Evolutionary conservation across 2,329 filamentous ascomycete genomes (phyloP), one percentile per base, ranked within the genome.

Genomic region (Scopulariopsis brevicaulis): DNA sequence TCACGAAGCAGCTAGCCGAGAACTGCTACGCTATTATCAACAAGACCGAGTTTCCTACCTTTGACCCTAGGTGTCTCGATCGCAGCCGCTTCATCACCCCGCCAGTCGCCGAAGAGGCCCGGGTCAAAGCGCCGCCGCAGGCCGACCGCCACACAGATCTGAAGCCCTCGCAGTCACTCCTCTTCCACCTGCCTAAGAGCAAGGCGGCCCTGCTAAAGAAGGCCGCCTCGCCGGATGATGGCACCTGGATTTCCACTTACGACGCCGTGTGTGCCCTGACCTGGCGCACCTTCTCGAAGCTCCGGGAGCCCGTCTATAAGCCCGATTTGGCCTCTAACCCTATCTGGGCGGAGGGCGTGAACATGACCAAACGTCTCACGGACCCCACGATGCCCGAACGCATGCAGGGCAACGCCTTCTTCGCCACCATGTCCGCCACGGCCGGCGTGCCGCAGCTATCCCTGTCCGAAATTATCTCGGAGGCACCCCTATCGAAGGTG

Each of bases 121-220:
- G 65, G 51, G 60, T 73, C 11, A 67, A 71, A 22, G 70, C 46
- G 67, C 0, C 71, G 70, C 8, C 58, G 64, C 1, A 56, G 61
- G 0, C 63, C 64, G 3, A 62, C 1, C 66, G 66, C 2, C 68
- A 74, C 55, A 65, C 69, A 0, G 65, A 60, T 8, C 69, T 68
- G 22, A 62, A 59, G 34, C 24, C 58, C 24, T 61, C 54, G 54
- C 50, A 63, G 1, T 67, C 60, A 1, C 64, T 74, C 0, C 66
- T 76, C 1, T 75, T 77, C 59, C 74, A 77, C 56, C 65, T 77
- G 0, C 71, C 74, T 2, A 71, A 70, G 60, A 76, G 73, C 63
- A 76, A 75, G 58, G 70, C 71, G 0, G 68, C 68, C 0, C 62
- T 69, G 54, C 63, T 78, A 4, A 77, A 77, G 59, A 62, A 60